A percentile compares a stretch with the other conserved stretches of the same genome.
phyloP scores from a whole-genome alignment of 73 alveolate species.

The Stentor roeselii region DNA sequence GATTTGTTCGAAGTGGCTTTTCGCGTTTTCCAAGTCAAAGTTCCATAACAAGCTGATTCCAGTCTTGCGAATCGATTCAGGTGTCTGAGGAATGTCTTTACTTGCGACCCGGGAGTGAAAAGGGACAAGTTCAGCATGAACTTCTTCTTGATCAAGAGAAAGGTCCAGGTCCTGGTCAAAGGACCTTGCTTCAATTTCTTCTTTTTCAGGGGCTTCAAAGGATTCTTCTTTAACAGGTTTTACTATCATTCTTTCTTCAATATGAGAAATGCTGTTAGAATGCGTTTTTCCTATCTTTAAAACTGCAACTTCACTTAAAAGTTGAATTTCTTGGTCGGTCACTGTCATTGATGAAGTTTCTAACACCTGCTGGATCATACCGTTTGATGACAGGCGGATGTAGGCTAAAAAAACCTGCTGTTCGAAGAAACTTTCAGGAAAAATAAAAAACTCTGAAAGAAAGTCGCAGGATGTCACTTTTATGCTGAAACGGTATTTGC shows the following conservation, averaged over 20 bases:
- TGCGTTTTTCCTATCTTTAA: not conserved
- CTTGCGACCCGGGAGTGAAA: not conserved
- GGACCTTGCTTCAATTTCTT: not conserved
- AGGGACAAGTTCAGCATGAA: not conserved
- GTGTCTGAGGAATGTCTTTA: not conserved
- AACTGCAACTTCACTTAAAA: not conserved
- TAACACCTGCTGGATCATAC: not conserved
- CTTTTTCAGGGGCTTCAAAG: conserved; percentile 11
- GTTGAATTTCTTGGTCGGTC: conserved; percentile 1
- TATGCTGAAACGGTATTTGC: not conserved
- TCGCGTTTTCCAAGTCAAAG: conserved; percentile 39
- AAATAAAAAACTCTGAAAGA: conserved; percentile 12
- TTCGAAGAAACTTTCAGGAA: conserved; percentile 11
- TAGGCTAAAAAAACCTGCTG: not conserved
- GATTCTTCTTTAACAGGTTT: not conserved
- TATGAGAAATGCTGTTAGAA: not conserved
- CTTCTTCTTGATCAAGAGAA: not conserved
- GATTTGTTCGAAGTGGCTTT: conserved; percentile 28
- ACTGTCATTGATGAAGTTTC: not conserved
- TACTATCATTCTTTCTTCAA: not conserved
- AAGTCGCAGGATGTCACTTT: conserved; percentile 1
- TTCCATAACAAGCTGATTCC: conserved; percentile 51
- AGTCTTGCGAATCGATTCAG: not conserved
- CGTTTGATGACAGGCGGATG: conserved; percentile 18
- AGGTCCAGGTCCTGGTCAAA: not conserved